A percentile compares a stretch with the other conserved stretches of the same genome.
phyloP scores from a whole-genome alignment of 2,329 filamentous ascomycete genomes.

The Rugonectria rugulosa region DNA sequence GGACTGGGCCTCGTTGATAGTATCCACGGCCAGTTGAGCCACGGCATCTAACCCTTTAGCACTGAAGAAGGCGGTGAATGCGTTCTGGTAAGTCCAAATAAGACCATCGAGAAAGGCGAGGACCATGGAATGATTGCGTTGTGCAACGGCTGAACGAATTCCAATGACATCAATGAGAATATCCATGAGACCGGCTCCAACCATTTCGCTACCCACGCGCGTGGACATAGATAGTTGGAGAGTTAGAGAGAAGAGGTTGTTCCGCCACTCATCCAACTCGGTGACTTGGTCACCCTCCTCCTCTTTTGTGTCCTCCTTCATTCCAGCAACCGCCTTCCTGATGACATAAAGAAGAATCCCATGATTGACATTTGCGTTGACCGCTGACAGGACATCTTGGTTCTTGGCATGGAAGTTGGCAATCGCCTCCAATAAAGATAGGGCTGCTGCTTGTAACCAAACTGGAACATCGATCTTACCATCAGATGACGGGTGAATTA shows the following conservation, averaged over 20 bases:
- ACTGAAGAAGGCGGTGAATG: conserved; percentile 82
- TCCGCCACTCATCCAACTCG: conserved; percentile 87
- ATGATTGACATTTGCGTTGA: conserved; percentile 96
- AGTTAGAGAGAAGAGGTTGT: conserved; percentile 86
- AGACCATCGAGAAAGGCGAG: conserved; percentile 89
- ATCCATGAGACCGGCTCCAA: conserved; percentile 87
- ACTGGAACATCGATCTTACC: conserved; percentile 73
- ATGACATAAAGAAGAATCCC: conserved; percentile 93
- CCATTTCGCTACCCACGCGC: conserved; percentile 81
- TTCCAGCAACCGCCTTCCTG: conserved; percentile 85
- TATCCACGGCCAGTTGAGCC: conserved; percentile 82
- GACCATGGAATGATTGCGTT: conserved; percentile 83
- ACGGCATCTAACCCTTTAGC: conserved; percentile 89
- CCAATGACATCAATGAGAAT: conserved; percentile 89
- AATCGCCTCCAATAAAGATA: conserved; percentile 85
- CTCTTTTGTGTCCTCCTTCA: conserved; percentile 64
- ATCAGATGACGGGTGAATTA: conserved; percentile 83
- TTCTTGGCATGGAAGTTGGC: conserved; percentile 79
- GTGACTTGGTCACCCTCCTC: conserved; percentile 67
- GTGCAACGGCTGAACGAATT: conserved; percentile 80
- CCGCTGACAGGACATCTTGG: conserved; percentile 84
- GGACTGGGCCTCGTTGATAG: conserved; percentile 74
- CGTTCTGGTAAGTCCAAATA: conserved; percentile 84
- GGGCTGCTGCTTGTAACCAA: conserved; percentile 81
- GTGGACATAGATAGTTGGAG: conserved; percentile 79